Percentiles rank a stretch among this genome's conserved stretches.
Evolutionary conservation across 129 eudicot genomes (phyloP).

Genomic region (Dittrichia graveolens): DNA sequence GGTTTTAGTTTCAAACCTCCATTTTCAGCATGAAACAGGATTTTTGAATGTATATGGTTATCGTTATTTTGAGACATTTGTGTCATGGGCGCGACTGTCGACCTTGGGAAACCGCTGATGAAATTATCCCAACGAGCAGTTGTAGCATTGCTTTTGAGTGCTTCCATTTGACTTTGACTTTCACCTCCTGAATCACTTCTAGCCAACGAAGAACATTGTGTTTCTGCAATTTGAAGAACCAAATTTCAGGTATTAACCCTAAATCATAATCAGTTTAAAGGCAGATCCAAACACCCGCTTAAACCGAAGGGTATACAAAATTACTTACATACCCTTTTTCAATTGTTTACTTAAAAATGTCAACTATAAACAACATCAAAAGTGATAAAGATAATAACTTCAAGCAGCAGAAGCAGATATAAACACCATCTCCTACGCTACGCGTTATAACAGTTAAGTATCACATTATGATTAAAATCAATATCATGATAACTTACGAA

Average conservation of each 20-base stretch:
- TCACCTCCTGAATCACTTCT: slow-evolving; percentile 50
- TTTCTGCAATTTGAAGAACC: slow-evolving; percentile 44
- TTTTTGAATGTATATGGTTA: slow-evolving; percentile 32
- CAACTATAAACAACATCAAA: too few species aligned
- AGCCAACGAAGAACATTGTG: slow-evolving; percentile 65
- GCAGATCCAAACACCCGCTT: neutral
- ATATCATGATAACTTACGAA: too few species aligned
- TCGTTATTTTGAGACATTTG: slow-evolving; percentile 36
- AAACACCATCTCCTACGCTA: too few species aligned
- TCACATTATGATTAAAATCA: too few species aligned
- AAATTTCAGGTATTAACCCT: neutral
- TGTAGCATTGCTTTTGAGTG: slow-evolving; percentile 29
- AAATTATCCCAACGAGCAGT: slow-evolving; percentile 36
- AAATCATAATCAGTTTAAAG: neutral
- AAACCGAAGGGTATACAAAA: too few species aligned
- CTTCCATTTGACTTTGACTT: slow-evolving; percentile 37
- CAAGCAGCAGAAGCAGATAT: too few species aligned
- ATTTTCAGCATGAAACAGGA: slow-evolving; percentile 46
- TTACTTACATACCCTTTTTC: too few species aligned
- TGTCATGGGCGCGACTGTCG: slow-evolving; percentile 25
- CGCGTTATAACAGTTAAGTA: too few species aligned
- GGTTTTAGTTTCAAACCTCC: slow-evolving; percentile 52
- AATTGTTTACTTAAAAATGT: too few species aligned
- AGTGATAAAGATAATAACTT: too few species aligned
- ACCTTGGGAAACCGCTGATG: slow-evolving; percentile 44